Evolutionary conservation across 2,329 filamentous ascomycete species (phyloP).

Genomic region (Penicillium sclerotigenum): DNA sequence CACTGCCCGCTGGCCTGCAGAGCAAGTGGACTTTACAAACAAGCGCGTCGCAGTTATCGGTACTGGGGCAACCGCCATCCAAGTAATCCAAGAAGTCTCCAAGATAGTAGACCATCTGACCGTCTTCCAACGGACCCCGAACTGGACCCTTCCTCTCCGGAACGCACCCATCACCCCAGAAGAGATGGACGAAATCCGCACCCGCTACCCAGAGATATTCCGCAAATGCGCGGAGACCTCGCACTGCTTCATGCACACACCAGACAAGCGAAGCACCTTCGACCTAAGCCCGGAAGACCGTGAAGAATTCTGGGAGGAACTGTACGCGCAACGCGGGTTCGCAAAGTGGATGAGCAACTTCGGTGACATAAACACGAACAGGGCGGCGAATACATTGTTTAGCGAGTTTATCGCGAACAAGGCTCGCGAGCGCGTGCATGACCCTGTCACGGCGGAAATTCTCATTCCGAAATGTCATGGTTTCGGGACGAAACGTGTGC

Average conservation of each 20-base stretch:
- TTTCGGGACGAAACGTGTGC: conserved; percentile 11
- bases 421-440: conserved; percentile 8
- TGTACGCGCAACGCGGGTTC: conserved; percentile 19
- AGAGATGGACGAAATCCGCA: not conserved
- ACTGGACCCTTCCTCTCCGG: conserved; percentile 27
- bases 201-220: not conserved
- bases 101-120: conserved; percentile 18
- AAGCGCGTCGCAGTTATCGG: conserved; percentile 45
- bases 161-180: not conserved
- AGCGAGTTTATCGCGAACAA: conserved; percentile 15
- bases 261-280: not conserved
- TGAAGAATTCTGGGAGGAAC: conserved; percentile 14
- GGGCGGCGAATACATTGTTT: conserved; percentile 9
- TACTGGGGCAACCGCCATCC: conserved; percentile 44
- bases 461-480: conserved; percentile 15
- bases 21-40: conserved; percentile 14
- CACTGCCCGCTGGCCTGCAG: conserved; percentile 26
- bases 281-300: not conserved
- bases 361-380: conserved; percentile 11
- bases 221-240: not conserved
- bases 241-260: not conserved
- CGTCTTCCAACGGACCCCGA: conserved; percentile 26
- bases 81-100: conserved; percentile 27
- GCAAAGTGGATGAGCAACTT: conserved; percentile 27
- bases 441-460: conserved; percentile 6